Evolutionary conservation across 768 basidiomycete genomes (phyloP).

Genomic region (Macrocybe gigantea): DNA sequence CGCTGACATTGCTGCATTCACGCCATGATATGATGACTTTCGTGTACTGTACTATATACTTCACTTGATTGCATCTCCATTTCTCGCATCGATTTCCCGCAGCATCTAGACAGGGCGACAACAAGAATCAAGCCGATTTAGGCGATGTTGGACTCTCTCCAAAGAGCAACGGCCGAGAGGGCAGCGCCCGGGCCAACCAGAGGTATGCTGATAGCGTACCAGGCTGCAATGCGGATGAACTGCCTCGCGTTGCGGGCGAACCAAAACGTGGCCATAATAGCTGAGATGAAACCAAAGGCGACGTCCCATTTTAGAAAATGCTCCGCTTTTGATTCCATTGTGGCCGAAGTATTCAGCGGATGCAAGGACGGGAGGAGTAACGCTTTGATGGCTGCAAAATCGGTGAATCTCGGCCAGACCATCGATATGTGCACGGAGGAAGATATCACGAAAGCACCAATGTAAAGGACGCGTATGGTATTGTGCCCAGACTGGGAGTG

Average conservation of each 20-base stretch:
- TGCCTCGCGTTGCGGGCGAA: slow-evolving; percentile 29
- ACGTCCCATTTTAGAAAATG: slow-evolving; percentile 51
- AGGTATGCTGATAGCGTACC: slow-evolving; percentile 36
- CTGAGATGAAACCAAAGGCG: slow-evolving; percentile 30
- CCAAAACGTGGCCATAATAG: slow-evolving; percentile 44
- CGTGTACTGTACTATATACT: not conserved
- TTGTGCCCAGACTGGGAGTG: slow-evolving; percentile 29
- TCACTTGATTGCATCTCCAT: not conserved
- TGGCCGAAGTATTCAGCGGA: slow-evolving; percentile 17
- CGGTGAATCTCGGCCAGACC: slow-evolving; percentile 27
- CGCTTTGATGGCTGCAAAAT: slow-evolving; percentile 22
- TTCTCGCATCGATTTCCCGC: no score
- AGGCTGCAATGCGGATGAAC: slow-evolving; percentile 27
- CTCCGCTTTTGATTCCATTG: slow-evolving; percentile 21
- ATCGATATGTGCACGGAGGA: slow-evolving; percentile 36
- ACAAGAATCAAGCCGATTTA: no score
- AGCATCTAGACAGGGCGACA: no score
- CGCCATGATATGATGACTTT: not conserved
- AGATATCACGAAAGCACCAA: slow-evolving; percentile 32
- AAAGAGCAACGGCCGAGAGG: slow-evolving; percentile 38
- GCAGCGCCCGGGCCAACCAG: slow-evolving; percentile 48
- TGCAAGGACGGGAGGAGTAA: slow-evolving; percentile 31
- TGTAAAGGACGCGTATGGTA: slow-evolving; percentile 31
- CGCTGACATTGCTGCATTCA: slow-evolving; percentile 11
- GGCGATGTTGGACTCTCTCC: slow-evolving; percentile 32